Base-by-base conservation (phyloP, 805 yeast genomes). In the Kodamaea leandrae region DNA sequence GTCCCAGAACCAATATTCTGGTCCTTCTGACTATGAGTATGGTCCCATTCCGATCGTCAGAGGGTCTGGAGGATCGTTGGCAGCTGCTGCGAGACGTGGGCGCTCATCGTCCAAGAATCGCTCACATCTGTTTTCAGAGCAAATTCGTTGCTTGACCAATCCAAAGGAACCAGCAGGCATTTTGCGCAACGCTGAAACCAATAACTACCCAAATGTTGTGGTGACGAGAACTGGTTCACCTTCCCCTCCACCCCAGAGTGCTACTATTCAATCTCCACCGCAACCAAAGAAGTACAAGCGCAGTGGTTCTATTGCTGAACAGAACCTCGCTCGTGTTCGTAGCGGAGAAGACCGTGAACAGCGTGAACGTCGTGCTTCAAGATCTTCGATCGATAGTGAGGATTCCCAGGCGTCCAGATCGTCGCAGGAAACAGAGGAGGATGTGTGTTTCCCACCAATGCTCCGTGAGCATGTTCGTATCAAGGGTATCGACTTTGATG, bases 351-450 rank as follows among this genome's bases (percentile, higher is more conserved):
- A 41, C 23, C 36, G 36, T 9, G 25, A 21, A 67, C n/a, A n/a
- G n/a, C n/a, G n/a, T n/a, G n/a, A 63, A 32, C 49, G 66, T 43
- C 54, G 77, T 45, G 51, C 65, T 20, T 55, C 72, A 36, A 48
- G 60, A 45, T 48, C 67, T 5, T 53, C 75, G 10, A 61, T 66
- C 29, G 88, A 82, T 52, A 76, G 80, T 45, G 91, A 84, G 49
- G 83, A 77, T 51, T 83, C 90, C 1, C 86, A 79, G 51, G 85
- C 82, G 1, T 83, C 91, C 7, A 72, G 88, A 49, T 79, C 82
- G 14, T 82, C 90, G 3, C 95, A 86, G 52, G 96, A 89, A 57
- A 88, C 96, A 0, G 98, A 91, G 55, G 96, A 88, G 58, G 98
- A 91, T 74, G 99, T 91, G 33, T 91, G 98, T 71, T 90, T 90